A percentile compares a stretch with the other conserved stretches of the same genome.
Evolutionary conservation across 2,329 filamentous ascomycete genomes (phyloP).

Genomic region (Aspergillus tamarii): DNA sequence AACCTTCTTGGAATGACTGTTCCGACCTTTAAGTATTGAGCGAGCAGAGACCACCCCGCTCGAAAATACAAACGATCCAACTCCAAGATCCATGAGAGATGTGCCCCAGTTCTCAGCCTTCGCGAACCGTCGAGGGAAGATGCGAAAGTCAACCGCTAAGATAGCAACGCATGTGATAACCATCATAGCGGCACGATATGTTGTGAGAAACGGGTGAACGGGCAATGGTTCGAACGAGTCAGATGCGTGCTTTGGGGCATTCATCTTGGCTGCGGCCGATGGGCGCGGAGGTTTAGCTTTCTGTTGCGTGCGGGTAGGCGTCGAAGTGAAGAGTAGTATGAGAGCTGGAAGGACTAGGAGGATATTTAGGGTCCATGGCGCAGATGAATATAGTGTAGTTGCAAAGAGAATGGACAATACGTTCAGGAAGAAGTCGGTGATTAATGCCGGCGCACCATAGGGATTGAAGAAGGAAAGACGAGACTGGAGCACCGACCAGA

Average conservation of each 20-base stretch:
- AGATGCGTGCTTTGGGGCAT: constrained; percentile 22
- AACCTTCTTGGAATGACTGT: constrained; percentile 48
- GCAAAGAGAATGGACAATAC: constrained; percentile 80
- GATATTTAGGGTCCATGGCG: constrained; percentile 72
- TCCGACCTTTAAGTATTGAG: constrained; percentile 71
- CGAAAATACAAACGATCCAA: constrained; percentile 96
- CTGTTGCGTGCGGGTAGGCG: constrained; percentile 29
- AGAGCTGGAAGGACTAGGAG: constrained; percentile 74
- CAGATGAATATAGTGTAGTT: constrained; percentile 79
- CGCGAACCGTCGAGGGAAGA: constrained; percentile 92
- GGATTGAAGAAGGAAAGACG: constrained; percentile 81
- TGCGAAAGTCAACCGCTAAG: constrained; percentile 90
- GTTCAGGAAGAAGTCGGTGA: constrained; percentile 86
- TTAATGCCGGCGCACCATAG: constrained; percentile 68
- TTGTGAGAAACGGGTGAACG: constrained; percentile 88
- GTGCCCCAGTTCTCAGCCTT: constrained; percentile 99
- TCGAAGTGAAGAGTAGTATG: constrained; percentile 58
- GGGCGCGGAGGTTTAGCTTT: constrained; percentile 41
- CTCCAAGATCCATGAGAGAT: constrained; percentile 97
- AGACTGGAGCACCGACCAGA: constrained; percentile 88
- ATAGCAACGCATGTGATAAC: constrained; percentile 87
- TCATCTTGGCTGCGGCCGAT: constrained; percentile 24
- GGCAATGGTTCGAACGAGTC: constrained; percentile 61
- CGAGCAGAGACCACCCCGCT: constrained; percentile 88
- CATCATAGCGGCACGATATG: constrained; percentile 90